Base-by-base conservation (phyloP, 1,139 yeast species). In the Pichia sp. region DNA sequence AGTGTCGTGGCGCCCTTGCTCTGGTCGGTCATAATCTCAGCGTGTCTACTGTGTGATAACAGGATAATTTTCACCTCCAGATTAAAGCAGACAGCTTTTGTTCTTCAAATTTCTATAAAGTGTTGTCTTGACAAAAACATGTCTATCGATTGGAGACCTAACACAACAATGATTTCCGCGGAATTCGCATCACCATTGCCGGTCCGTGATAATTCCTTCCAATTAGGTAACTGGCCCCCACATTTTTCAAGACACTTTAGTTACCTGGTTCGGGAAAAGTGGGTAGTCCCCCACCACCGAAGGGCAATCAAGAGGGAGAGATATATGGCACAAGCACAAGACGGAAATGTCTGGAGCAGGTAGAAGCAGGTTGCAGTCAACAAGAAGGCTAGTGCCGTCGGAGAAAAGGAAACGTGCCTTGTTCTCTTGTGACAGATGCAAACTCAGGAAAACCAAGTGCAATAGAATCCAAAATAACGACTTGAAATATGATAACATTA, bases 381-480 rank as follows among this genome's bases (percentile, higher is more conserved):
- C 63, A 54, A 64, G 73, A 44, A 56, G 73, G 10, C 60, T 63
- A 6, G 75, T 74, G 1, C 64, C 74, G 0, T 67, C 71, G 3
- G 74, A 73, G 51, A 61, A 65, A 29, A 62, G 78, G 33, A 71
- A 67, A 46, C 55, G 78, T 30, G 77, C 77, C 0, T 67, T 71
- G 2, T 76, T 71, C 62, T 70, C 75, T 12, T 77, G 81, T 60
- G 81, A 77, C 58, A 60, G 79, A 24, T 77, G 81, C 61, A 76
- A 75, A 59, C 56, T 65, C 10, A 64, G 74, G 44, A 77, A 77
- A 65, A 71, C 74, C 47, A 76, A 74, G 43, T 77, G 81, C 59
- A 67, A 69, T 40, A 60, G 79, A 43, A 55, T 67, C 1, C 67
- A 63, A 36, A 60, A 65, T 34, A 67, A 66, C 29, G 64, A 67